Base-by-base conservation (phyloP, 2,329 filamentous ascomycete genomes). In the Akanthomyces dipterigenus region DNA sequence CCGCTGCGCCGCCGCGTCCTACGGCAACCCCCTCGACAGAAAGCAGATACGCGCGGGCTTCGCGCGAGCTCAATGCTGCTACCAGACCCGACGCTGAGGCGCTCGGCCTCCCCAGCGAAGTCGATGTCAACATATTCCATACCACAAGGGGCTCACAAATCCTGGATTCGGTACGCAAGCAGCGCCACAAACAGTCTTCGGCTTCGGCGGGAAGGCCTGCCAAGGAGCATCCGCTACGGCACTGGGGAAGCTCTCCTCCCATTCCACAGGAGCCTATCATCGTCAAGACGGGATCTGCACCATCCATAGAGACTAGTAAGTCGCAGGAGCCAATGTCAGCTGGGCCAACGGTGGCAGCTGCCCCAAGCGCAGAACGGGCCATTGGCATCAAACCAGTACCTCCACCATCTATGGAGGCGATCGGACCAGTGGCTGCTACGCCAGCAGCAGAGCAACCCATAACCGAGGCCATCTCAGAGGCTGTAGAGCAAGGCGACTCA, bases 61-160 rank as follows among this genome's bases (percentile, higher is more conserved):
- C 50, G 34, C 50, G 45, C 31, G 31, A 55, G 42, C 42, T 61
- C 46, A 51, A 58, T 12, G 49, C 61, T 3, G 54, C 61, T 2
- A 40, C 62, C 1, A 61, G 63, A 16, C 40, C 61, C 12, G 63
- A 64, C 22, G 64, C 64, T 26, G 70, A 68, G 34, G 67, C 70
- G 28, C 67, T 73, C 11, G 73, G 76, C 36, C 64, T 75, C 0
- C 78, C 78, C 3, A 65, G 71, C 0, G 78, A 70, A 26, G 68
- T 80, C 24, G 73, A 81, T 59, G 65, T 81, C 55, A 77, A 80
- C 54, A 68, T 83, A 22, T 83, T 84, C 60, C 78, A 78, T 62
- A 80, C 79, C 1, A 68, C 66, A 16, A 71, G 73, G 28, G 80
- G 77, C 3, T 79, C 80, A 2, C 76, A 75, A 48, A 73, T 82